Evolutionary conservation across 768 basidiomycete genomes (phyloP), one percentile per base, ranked within the genome.

Genomic region (Mycena pura): DNA sequence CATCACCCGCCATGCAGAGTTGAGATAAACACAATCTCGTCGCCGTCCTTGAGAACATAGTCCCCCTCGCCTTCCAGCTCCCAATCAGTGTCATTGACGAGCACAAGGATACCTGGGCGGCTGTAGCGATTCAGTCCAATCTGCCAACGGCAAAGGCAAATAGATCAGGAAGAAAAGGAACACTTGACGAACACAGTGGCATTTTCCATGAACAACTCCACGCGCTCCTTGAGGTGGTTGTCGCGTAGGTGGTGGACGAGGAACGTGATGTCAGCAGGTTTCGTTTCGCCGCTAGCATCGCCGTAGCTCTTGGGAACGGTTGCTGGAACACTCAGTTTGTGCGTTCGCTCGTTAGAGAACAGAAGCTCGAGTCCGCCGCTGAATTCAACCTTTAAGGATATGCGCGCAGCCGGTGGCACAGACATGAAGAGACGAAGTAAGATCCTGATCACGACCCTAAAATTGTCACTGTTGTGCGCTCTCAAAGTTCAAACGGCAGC

Each of bases 1-100:
- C n/a, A n/a, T 72, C 74, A 96, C 54, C 95, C 95, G 3, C 96
- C 96, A 69, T 99, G 96, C 47, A 99, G 76, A 0, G 96, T 98
- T 21, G 94, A 96, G 61, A 99, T 99, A 74, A 99, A 96, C 15
- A 98, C 93, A 62, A 99, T 84, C 77, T 96, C 93, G 72, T 99
- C 97, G 0, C 85, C 82, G 29, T 87, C 78, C 72, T 90, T 78
- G 57, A 99, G 76, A 63, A 77, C 79, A 72, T 96, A 97, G 6
- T 91, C 89, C 21, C 93, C 89, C 73, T 98, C 96, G 31, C 94
- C 95, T 73, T 98, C 96, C 6, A 99, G 80, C 74, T 99, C 96
- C 96, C 96, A 98, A 69, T 99, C 96, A 1, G 93, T 93, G 68
- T 96, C 93, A 70, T 99, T 99, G 53, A 99, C 86, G n/a, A 99